Percentiles rank a stretch among this genome's conserved stretches.
Conservation (phyloP, 495 filamentous ascomycete species). For the Xylaria flabelliformis region DNA sequence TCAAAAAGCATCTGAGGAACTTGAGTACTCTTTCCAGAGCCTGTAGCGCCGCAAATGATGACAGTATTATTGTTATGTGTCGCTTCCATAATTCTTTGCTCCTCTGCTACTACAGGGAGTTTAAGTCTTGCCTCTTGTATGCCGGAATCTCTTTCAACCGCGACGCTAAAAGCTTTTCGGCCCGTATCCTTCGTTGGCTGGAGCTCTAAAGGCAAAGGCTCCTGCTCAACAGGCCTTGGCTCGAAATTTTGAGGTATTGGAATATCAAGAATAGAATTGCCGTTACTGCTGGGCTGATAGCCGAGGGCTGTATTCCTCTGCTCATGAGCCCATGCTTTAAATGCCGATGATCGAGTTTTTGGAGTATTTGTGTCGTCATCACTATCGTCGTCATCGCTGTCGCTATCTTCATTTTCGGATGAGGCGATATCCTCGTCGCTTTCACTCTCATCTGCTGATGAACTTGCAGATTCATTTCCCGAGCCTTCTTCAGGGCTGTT, state of each 20-base stretch:
- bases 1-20: slow-evolving; percentile 96
- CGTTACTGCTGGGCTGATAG: slow-evolving; percentile 48
- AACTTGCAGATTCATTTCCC: slow-evolving; percentile 31
- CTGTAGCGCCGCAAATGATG: slow-evolving; percentile 94
- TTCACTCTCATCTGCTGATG: slow-evolving; percentile 17
- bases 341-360: slow-evolving; percentile 67
- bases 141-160: slow-evolving; percentile 70
- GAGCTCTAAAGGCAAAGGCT: slow-evolving; percentile 78
- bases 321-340: slow-evolving; percentile 91
- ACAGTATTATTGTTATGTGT: slow-evolving; percentile 86
- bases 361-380: slow-evolving; percentile 40
- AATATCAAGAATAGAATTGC: slow-evolving; percentile 45
- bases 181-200: slow-evolving; percentile 65
- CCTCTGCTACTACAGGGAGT: slow-evolving; percentile 89
- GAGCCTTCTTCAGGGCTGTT: slow-evolving; percentile 27
- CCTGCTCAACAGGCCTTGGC: slow-evolving; percentile 68
- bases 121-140: slow-evolving; percentile 80
- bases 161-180: slow-evolving; percentile 78
- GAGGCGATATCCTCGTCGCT: slow-evolving; percentile 27
- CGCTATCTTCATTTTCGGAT: slow-evolving; percentile 31
- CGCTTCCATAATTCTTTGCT: slow-evolving; percentile 98
- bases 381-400: slow-evolving; percentile 36
- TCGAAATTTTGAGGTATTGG: slow-evolving; percentile 59
- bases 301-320: slow-evolving; percentile 78
- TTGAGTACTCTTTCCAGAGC: slow-evolving; percentile 97